Percentiles rank a stretch among this genome's conserved stretches.
Evolutionary conservation across 2,329 filamentous ascomycete genomes (phyloP).

Genomic region (Tolypocladium cylindrosporum): DNA sequence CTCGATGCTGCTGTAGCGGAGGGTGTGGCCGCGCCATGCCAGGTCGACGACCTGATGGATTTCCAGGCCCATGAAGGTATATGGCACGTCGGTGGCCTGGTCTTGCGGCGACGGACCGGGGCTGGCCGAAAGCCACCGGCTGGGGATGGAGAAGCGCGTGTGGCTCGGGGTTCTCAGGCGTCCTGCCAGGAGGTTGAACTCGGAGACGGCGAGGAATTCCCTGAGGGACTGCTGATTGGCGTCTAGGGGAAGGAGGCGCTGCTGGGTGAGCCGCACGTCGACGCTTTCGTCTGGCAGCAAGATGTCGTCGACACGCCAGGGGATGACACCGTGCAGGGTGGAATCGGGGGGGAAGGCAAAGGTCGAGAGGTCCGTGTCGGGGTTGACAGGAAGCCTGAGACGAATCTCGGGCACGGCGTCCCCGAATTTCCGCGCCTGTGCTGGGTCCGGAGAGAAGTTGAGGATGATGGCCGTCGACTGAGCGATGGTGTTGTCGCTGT

Average conservation of each 20-base stretch:
- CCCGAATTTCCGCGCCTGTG: background rate
- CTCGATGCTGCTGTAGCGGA: constrained; percentile 43
- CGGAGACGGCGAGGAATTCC: constrained; percentile 32
- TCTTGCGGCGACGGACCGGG: background rate
- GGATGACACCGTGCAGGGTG: constrained; percentile 19
- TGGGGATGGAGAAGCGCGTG: constrained; percentile 19
- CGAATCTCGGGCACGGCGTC: constrained; percentile 13
- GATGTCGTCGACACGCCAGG: constrained; percentile 26
- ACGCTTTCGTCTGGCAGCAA: constrained; percentile 35
- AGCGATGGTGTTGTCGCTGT: constrained; percentile 14
- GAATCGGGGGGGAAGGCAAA: constrained; percentile 18
- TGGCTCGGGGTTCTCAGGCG: constrained; percentile 28
- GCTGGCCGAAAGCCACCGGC: constrained; percentile 6
- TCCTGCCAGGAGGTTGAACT: constrained; percentile 33
- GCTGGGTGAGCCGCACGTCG: constrained; percentile 34
- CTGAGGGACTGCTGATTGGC: constrained; percentile 25
- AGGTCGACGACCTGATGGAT: constrained; percentile 36
- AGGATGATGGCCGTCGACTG: constrained; percentile 29
- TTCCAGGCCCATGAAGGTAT: constrained; percentile 41
- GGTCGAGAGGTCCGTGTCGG: constrained; percentile 14
- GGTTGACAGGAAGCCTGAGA: constrained; percentile 19
- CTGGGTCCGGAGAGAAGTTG: constrained; percentile 30
- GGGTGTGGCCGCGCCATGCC: constrained; percentile 30
- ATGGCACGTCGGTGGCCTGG: constrained; percentile 13
- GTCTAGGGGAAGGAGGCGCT: constrained; percentile 27